A percentile compares a stretch with the other conserved stretches of the same genome.
Evolutionary conservation across 2,329 filamentous ascomycete genomes (phyloP).

Genomic region (Xylariaceae sp.): DNA sequence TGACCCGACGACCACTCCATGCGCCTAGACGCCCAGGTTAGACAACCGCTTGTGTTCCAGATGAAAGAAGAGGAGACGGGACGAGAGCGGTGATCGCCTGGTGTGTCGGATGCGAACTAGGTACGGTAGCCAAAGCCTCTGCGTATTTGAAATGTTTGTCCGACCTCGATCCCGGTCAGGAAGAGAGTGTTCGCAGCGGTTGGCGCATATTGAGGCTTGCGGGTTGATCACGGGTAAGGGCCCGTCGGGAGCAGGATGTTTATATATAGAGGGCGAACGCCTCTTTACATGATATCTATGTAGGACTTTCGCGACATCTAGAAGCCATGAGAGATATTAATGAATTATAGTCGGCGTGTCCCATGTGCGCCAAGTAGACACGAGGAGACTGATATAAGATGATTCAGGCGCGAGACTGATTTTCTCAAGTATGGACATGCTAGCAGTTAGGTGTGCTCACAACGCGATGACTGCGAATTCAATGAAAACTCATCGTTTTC

Average conservation of each 20-base stretch:
- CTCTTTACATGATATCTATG: background rate
- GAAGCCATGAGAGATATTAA: background rate
- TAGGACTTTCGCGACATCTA: background rate
- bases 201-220: constrained; percentile 7
- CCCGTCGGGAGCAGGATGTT: constrained; percentile 13
- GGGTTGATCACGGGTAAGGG: constrained; percentile 13
- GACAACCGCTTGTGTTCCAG: background rate
- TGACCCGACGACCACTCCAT: constrained; percentile 1
- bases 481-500: background rate
- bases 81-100: background rate
- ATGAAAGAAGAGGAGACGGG: background rate
- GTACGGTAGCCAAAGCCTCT: background rate
- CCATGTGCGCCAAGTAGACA: background rate
- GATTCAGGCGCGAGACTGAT: background rate
- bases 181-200: constrained; percentile 6
- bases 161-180: background rate
- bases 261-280: background rate
- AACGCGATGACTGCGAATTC: background rate
- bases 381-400: background rate
- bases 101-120: background rate
- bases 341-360: background rate
- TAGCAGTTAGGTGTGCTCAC: constrained; percentile 7
- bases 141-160: background rate
- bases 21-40: background rate
- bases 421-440: background rate